Conservation (phyloP, 768 basidiomycete species). For the Termitomyces sp. region DNA sequence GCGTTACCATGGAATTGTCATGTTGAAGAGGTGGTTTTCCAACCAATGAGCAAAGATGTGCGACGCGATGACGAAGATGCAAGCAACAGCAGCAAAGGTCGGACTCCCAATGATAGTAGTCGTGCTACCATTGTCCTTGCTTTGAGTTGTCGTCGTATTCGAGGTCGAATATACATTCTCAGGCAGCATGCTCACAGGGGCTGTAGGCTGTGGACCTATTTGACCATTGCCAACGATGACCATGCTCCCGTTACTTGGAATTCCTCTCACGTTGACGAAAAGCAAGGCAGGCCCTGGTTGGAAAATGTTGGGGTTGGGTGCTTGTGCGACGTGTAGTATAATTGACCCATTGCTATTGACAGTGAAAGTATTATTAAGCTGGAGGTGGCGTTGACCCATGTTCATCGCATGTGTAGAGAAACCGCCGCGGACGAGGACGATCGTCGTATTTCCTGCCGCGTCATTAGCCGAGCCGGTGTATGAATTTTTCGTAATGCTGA, state of each 20-base stretch:
- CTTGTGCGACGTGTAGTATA: conserved; percentile 72
- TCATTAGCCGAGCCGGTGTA: conserved; percentile 63
- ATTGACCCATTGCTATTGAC: conserved; percentile 75
- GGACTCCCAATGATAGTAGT: neutral
- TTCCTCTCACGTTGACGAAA: conserved; percentile 78
- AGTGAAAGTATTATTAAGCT: conserved; percentile 81
- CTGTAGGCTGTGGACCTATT: conserved; percentile 62
- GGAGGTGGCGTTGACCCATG: conserved; percentile 76
- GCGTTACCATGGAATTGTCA: too few species aligned
- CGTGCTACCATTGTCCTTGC: neutral
- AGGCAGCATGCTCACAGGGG: conserved; percentile 21
- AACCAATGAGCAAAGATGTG: neutral
- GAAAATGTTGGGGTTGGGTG: conserved; percentile 79
- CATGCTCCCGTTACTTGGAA: conserved; percentile 74
- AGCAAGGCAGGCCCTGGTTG: conserved; percentile 84
- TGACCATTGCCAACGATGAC: conserved; percentile 77
- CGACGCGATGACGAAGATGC: neutral
- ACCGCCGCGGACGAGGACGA: conserved; percentile 75
- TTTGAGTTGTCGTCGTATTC: neutral
- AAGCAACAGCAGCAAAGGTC: neutral
- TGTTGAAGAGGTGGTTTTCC: too few species aligned
- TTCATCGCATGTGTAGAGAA: conserved; percentile 85
- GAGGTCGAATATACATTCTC: conserved; percentile 1
- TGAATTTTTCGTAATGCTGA: conserved; percentile 61
- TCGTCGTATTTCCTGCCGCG: conserved; percentile 67